phyloP scores from a whole-genome alignment of 345 rosid genomes.

The Aquilaria malaccensis region DNA sequence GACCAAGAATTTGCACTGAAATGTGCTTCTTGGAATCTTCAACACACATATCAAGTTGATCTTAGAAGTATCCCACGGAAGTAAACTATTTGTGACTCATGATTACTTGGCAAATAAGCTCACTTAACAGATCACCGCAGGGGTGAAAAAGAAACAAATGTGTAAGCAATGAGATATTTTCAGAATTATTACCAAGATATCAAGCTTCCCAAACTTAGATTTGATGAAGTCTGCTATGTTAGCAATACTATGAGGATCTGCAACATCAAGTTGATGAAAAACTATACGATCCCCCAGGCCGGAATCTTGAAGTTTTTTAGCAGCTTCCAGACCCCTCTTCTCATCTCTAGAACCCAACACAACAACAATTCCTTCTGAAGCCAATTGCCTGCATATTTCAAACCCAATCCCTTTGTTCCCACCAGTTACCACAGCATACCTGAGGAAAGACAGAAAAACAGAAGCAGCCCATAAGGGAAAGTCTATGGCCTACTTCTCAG shows the following conservation, averaged over 20 bases:
- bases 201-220: constrained; percentile 17
- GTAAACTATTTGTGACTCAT: too few species aligned
- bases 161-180: too few species aligned
- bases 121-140: too few species aligned
- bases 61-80: too few species aligned
- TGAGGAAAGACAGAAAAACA: neutral
- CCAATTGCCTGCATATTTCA: constrained; percentile 17
- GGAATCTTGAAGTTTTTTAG: constrained; percentile 10
- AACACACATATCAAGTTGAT: too few species aligned
- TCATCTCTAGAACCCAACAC: constrained; percentile 21
- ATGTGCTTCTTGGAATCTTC: too few species aligned
- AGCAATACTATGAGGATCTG: constrained; percentile 14
- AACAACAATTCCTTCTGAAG: constrained; percentile 11
- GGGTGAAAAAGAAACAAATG: too few species aligned
- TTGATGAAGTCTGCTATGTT: constrained; percentile 14
- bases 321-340: constrained; percentile 17
- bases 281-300: constrained; percentile 9
- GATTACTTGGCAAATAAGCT: too few species aligned
- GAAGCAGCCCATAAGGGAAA: neutral
- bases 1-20: too few species aligned
- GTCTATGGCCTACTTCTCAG: too few species aligned
- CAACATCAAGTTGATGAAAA: constrained; percentile 22
- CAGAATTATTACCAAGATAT: constrained; percentile 14
- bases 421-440: constrained; percentile 16
- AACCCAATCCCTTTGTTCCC: constrained; percentile 20